phyloP scores from a whole-genome alignment of 2,329 filamentous ascomycete species.

The Ophiocordyceps camponoti-rufipedis region DNA sequence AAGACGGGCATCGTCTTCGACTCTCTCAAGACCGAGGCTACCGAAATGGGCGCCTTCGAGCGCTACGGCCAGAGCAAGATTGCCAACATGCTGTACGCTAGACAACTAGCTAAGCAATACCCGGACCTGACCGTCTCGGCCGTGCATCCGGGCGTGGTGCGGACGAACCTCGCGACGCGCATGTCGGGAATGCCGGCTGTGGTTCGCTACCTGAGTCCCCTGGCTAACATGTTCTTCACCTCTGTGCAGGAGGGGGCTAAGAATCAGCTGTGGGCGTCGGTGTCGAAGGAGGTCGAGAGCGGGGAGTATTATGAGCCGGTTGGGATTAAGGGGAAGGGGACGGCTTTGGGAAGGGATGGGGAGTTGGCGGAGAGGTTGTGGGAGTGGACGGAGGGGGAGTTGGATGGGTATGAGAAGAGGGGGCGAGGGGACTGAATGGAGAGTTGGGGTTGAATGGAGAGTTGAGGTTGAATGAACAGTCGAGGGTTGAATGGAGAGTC shows the following conservation, averaged over 20 bases:
- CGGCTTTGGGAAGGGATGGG: conserved; percentile 8
- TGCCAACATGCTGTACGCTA: conserved; percentile 11
- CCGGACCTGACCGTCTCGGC: conserved; percentile 8
- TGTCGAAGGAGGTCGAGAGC: conserved; percentile 12
- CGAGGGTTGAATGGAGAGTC: background rate
- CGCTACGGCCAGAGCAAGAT: conserved; percentile 15
- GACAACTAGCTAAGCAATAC: conserved; percentile 9
- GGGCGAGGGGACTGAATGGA: background rate
- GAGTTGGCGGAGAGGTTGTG: conserved; percentile 13
- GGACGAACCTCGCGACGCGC: conserved; percentile 9
- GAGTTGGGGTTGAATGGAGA: too few species aligned
- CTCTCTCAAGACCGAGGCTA: conserved; percentile 8
- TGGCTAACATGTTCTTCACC: conserved; percentile 6
- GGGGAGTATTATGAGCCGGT: conserved; percentile 16
- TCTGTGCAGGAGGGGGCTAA: conserved; percentile 14
- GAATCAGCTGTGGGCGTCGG: conserved; percentile 25
- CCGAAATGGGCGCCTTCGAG: conserved; percentile 5
- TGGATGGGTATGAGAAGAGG: conserved; percentile 3
- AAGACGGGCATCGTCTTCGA: conserved; percentile 12
- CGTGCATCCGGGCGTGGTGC: conserved; percentile 11
- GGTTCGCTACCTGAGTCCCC: conserved; percentile 2
- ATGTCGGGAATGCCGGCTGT: conserved; percentile 2
- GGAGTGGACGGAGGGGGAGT: conserved; percentile 17
- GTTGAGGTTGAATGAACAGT: too few species aligned
- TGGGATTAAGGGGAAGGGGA: conserved; percentile 9